Conservation (phyloP, 768 basidiomycete genomes). For the Termitomyces sp. region DNA sequence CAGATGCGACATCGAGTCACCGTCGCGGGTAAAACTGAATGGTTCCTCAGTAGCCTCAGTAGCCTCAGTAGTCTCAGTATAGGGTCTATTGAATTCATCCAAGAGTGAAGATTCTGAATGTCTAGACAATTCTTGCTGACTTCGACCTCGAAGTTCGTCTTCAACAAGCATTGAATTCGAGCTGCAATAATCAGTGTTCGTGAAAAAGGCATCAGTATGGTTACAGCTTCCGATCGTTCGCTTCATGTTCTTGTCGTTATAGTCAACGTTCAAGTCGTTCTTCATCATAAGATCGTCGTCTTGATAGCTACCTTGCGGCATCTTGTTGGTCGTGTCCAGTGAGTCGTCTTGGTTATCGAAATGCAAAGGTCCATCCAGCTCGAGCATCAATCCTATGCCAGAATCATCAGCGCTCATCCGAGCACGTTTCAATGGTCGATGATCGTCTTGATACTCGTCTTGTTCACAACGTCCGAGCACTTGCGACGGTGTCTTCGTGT, state of each 20-base stretch:
- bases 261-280: neutral
- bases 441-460: neutral
- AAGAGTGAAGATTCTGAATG: neutral
- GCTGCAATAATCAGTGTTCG: neutral
- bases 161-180: neutral
- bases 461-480: neutral
- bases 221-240: neutral
- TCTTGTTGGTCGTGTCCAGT: neutral
- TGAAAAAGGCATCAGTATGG: neutral
- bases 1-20: neutral
- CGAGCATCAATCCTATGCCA: constrained; percentile 15
- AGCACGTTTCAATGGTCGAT: constrained; percentile 14
- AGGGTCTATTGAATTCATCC: neutral
- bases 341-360: constrained; percentile 1
- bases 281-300: neutral
- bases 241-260: neutral
- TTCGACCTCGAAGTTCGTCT: neutral
- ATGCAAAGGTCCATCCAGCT: constrained; percentile 1
- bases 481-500: neutral
- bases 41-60: neutral
- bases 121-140: neutral
- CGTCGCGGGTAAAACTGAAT: neutral
- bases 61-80: neutral
- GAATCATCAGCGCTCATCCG: constrained; percentile 19
- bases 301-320: neutral